A percentile compares a stretch with the other conserved stretches of the same genome.
phyloP scores from a whole-genome alignment of 768 basidiomycete species.

The Thelephora ganbajun region DNA sequence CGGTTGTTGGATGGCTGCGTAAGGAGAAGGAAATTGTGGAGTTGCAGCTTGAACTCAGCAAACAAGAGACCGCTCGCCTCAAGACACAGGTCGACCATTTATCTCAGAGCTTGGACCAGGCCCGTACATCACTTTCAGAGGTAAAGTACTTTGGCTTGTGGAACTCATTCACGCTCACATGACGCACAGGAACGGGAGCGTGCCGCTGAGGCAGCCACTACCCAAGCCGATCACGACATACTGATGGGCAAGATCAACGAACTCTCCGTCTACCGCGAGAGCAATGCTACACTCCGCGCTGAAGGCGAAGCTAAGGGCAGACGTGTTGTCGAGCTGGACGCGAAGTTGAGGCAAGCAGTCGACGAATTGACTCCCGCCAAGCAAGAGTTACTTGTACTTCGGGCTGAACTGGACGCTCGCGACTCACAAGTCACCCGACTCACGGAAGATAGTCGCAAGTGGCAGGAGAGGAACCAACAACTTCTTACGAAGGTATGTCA shows the following conservation, averaged over 20 bases:
- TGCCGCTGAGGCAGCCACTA: conserved; percentile 54
- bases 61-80: conserved; percentile 59
- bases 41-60: conserved; percentile 71
- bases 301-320: conserved; percentile 63
- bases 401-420: conserved; percentile 64
- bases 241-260: conserved; percentile 80
- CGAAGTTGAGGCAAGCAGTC: conserved; percentile 41
- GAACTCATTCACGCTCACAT: conserved; percentile 1
- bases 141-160: conserved; percentile 20
- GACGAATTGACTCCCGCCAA: conserved; percentile 61
- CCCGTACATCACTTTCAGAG: conserved; percentile 55
- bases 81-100: conserved; percentile 68
- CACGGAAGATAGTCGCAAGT: conserved; percentile 63
- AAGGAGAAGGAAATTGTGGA: conserved; percentile 91
- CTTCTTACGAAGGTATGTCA: conserved; percentile 61
- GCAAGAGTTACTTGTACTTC: conserved; percentile 48
- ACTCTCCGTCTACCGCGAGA: conserved; percentile 74
- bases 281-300: conserved; percentile 72
- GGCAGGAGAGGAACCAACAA: conserved; percentile 77
- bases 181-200: conserved; percentile 60
- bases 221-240: conserved; percentile 70
- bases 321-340: conserved; percentile 53
- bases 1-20: conserved; percentile 69
- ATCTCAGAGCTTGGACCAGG: conserved; percentile 54
- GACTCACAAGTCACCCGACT: conserved; percentile 53